These are phyloP conservation scores for Tetratostichococcus sp. DNA, from an alignment of 139 green algal species.

Conservation along the genomic window DNA sequence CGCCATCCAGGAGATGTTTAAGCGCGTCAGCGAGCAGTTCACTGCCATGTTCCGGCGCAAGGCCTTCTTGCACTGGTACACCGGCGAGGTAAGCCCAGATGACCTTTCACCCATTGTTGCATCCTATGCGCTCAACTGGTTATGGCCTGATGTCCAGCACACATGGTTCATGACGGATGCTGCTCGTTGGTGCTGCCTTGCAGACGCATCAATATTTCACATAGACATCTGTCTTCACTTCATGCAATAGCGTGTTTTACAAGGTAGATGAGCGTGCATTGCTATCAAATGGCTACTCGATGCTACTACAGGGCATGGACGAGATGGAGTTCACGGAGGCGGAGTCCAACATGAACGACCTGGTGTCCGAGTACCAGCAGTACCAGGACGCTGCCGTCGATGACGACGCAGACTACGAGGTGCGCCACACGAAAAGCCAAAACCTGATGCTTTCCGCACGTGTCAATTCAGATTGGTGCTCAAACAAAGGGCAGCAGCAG, in stretches of 20 bases:
- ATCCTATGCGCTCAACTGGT: background rate
- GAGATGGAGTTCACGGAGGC: slow-evolving; percentile 99
- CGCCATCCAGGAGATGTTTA: slow-evolving; percentile 94
- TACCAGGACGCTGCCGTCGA: slow-evolving; percentile 96
- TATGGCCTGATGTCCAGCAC: background rate
- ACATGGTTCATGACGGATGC: no score
- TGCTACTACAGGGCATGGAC: slow-evolving; percentile 91
- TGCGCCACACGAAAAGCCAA: background rate
- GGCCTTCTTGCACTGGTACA: slow-evolving; percentile 99
- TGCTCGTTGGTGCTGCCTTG: no score
- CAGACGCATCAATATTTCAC: no score
- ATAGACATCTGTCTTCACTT: no score
- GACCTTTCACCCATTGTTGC: background rate
- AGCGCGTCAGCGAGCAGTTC: slow-evolving; percentile 95
- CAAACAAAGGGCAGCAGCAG: background rate
- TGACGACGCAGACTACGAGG: slow-evolving; percentile 72
- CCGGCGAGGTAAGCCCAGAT: slow-evolving; percentile 40
- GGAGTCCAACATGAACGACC: slow-evolving; percentile 97
- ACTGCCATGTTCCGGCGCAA: slow-evolving; percentile 99
- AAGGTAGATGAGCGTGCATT: no score
- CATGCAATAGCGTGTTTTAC: no score
- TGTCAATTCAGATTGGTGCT: background rate
- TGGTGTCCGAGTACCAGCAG: slow-evolving; percentile 98
- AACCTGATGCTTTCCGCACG: background rate
- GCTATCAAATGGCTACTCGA: slow-evolving; percentile 25